These are phyloP conservation scores for Nicotiana benthamiana DNA, from an alignment of 257 asterid species.

Conservation along the genomic window DNA sequence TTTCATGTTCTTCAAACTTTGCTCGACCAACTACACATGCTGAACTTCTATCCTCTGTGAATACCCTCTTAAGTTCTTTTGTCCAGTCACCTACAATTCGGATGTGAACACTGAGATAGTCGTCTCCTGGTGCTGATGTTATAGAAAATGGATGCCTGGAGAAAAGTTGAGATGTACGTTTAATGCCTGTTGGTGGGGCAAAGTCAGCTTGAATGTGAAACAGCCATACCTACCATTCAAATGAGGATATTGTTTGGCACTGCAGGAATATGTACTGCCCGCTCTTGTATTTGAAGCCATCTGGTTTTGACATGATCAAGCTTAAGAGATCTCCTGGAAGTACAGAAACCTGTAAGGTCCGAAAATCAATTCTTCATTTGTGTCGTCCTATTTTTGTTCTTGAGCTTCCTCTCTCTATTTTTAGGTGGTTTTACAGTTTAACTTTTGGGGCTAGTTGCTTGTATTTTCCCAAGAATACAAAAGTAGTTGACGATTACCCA, in stretches of 20 bases:
- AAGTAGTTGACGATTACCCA: background rate
- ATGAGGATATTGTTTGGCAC: conserved; percentile 73
- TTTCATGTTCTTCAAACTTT: conserved; percentile 40
- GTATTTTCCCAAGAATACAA: background rate
- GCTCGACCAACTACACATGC: conserved; percentile 49
- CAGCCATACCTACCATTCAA: conserved; percentile 54
- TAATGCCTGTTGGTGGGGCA: background rate
- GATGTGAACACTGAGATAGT: conserved; percentile 72
- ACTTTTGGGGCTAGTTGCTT: background rate
- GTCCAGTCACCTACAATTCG: conserved; percentile 71
- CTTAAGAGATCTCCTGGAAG: conserved; percentile 95
- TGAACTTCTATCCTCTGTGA: conserved; percentile 50
- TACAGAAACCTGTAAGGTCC: conserved; percentile 58
- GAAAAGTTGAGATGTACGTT: background rate
- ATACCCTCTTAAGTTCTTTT: conserved; percentile 47
- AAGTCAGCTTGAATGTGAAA: background rate
- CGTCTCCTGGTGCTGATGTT: conserved; percentile 92
- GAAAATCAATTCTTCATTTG: conserved; percentile 9
- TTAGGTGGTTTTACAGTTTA: background rate
- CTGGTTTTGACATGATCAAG: conserved; percentile 74
- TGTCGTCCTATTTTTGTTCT: background rate
- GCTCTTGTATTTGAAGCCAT: conserved; percentile 76
- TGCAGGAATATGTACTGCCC: conserved; percentile 81
- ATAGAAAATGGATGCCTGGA: conserved; percentile 96
- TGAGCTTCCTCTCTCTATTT: background rate